Evolutionary conservation across 192 early-diverging fungal genomes (phyloP).

Genomic region (Lobosporangium transversale): DNA sequence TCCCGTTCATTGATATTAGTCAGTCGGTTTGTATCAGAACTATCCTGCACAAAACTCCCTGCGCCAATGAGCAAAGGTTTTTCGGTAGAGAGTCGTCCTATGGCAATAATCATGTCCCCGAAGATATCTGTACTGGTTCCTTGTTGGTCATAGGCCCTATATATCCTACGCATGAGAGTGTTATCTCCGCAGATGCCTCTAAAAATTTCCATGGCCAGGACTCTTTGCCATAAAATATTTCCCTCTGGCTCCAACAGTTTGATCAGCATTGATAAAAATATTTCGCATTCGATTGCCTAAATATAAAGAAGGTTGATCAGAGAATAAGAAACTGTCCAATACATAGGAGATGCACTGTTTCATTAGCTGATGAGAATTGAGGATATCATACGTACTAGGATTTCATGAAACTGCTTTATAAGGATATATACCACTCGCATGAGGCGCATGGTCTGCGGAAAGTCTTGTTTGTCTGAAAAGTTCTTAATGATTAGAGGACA

Average conservation of each 20-base stretch:
- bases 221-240: constrained; percentile 80
- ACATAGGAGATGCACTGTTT: too few species aligned
- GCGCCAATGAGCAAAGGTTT: constrained; percentile 67
- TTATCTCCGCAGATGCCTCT: constrained; percentile 71
- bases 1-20: constrained; percentile 22
- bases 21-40: constrained; percentile 15
- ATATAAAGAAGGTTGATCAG: constrained; percentile 6
- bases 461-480: constrained; percentile 92
- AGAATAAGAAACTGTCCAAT: background rate
- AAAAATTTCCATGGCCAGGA: constrained; percentile 85
- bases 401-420: constrained; percentile 78
- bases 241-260: constrained; percentile 82
- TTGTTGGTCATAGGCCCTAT: constrained; percentile 79
- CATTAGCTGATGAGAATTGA: too few species aligned
- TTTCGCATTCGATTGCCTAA: constrained; percentile 91
- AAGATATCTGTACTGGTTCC: constrained; percentile 80
- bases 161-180: constrained; percentile 73
- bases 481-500: constrained; percentile 91
- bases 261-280: constrained; percentile 90
- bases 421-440: constrained; percentile 83
- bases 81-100: constrained; percentile 81
- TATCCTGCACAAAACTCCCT: constrained; percentile 45
- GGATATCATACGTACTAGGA: constrained; percentile 71
- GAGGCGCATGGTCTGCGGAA: constrained; percentile 83
- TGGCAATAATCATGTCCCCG: constrained; percentile 80